Conservation (phyloP, 495 filamentous ascomycete genomes). For the Talaromyces stipitatus region DNA sequence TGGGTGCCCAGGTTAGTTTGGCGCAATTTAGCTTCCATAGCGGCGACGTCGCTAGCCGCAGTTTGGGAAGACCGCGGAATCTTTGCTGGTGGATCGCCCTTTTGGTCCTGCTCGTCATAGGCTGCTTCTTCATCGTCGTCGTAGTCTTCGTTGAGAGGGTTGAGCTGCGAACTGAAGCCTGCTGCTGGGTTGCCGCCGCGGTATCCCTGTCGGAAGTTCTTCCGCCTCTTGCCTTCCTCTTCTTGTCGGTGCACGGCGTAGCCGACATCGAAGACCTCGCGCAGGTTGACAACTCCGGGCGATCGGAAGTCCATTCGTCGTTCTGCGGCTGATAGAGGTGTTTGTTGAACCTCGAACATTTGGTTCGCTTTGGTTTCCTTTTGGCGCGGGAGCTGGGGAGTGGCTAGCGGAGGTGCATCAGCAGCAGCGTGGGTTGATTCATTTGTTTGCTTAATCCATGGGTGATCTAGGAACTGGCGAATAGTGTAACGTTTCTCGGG, state of each 20-base stretch:
- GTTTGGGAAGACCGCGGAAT: slow-evolving; percentile 56
- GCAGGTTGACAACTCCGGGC: slow-evolving; percentile 87
- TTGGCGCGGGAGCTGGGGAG: slow-evolving; percentile 46
- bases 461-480: slow-evolving; percentile 79
- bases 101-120: slow-evolving; percentile 25
- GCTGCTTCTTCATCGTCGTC: slow-evolving; percentile 54
- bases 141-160: slow-evolving; percentile 62
- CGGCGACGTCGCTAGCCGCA: slow-evolving; percentile 52
- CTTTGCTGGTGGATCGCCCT: slow-evolving; percentile 49
- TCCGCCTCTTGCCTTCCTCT: slow-evolving; percentile 87
- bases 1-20: slow-evolving; percentile 62
- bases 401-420: slow-evolving; percentile 71
- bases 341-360: slow-evolving; percentile 29
- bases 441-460: slow-evolving; percentile 77
- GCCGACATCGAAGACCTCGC: slow-evolving; percentile 94
- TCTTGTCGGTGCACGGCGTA: slow-evolving; percentile 96
- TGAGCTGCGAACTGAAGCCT: slow-evolving; percentile 46
- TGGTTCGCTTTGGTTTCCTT: slow-evolving; percentile 32
- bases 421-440: slow-evolving; percentile 67
- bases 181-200: slow-evolving; percentile 42
- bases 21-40: slow-evolving; percentile 79
- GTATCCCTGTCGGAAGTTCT: slow-evolving; percentile 65
- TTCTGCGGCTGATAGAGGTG: slow-evolving; percentile 43
- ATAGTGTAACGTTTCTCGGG: slow-evolving; percentile 88
- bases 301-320: slow-evolving; percentile 89